Base-by-base conservation (phyloP, 768 basidiomycete genomes). In the Leccinum uliginosum region DNA sequence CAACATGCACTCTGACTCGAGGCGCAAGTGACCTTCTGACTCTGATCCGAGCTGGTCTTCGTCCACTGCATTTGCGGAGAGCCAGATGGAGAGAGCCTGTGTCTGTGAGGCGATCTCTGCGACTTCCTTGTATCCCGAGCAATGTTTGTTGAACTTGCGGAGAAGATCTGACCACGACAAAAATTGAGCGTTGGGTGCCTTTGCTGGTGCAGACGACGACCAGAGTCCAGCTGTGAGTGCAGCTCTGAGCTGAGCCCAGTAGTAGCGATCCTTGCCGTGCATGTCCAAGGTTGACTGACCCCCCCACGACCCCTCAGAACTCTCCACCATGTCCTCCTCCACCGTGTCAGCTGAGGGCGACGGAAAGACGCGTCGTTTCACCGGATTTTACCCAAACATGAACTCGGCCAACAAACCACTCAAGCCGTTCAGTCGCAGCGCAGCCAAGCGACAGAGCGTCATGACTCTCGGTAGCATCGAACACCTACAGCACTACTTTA, bases 381-480 rank as follows among this genome's bases (percentile, higher is more conserved):
- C 88, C 4, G 87, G 90, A 3, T 85, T 89, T 66, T 93, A 93
- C 66, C 89, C 89, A 0, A 85, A 87, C 70, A 73, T 83, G 65
- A 87, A 85, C 68, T 76, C 85, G 8, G 67, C 77, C 12, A 87
- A 86, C 70, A 92, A 90, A 67, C 83, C 82, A 0, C 78, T 83
- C 71, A 93, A 93, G 27, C 89, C 91, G 2, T 95, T 94, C 79
- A 90, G 89, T 63, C 78, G 89, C 60, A 92, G 89, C 58, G 95
- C 95, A 0, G 91, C 92, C 4, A 96, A 94, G 74, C 83, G 95
- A 44, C 91, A 93, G 71, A 93, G 90, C 64, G 94, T 98, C 19
- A 89, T 95, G 85, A 85, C 92, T 0, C 74, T 98, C 17, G 94
- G 94, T n/a, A 93, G 91, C 68, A 98, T 98, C 63, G 90, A 96